phyloP scores from a whole-genome alignment of 441 rosid genomes.

The Geranium incanum region DNA sequence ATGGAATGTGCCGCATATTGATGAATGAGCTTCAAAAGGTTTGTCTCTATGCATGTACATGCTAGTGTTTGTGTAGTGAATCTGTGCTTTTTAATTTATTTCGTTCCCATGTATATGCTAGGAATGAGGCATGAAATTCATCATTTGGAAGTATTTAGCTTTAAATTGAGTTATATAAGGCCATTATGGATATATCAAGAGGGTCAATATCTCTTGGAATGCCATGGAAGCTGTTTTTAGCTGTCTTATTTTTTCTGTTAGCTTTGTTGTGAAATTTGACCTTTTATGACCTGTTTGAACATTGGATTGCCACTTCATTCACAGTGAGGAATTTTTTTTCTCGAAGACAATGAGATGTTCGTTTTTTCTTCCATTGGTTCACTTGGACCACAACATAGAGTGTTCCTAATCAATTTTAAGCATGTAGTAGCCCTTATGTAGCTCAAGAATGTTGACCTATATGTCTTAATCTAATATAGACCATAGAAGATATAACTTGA shows the following conservation, averaged over 20 bases:
- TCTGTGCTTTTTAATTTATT: background rate
- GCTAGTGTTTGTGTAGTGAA: background rate
- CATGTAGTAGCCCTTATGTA: background rate
- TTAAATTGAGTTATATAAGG: background rate
- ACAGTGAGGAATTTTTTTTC: too few relatives aligned
- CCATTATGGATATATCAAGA: background rate
- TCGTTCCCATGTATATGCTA: background rate
- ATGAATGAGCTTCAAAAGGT: slow-evolving; percentile 74
- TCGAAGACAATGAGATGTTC: background rate
- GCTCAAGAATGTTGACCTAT: background rate
- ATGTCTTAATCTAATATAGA: background rate
- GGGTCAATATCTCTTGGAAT: background rate
- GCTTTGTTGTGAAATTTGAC: background rate
- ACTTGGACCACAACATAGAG: background rate
- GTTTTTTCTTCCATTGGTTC: background rate
- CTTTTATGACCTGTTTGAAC: background rate
- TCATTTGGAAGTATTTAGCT: background rate
- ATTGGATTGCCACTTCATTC: background rate
- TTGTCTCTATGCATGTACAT: background rate
- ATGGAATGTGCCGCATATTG: slow-evolving; percentile 68
- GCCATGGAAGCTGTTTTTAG: background rate
- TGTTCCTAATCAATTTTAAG: background rate
- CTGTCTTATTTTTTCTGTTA: too few relatives aligned
- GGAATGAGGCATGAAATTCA: background rate
- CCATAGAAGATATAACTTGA: too few relatives aligned